Percentiles rank a stretch among this genome's conserved stretches.
Conservation (phyloP, 345 rosid genomes). For the Trapa bicornis region DNA sequence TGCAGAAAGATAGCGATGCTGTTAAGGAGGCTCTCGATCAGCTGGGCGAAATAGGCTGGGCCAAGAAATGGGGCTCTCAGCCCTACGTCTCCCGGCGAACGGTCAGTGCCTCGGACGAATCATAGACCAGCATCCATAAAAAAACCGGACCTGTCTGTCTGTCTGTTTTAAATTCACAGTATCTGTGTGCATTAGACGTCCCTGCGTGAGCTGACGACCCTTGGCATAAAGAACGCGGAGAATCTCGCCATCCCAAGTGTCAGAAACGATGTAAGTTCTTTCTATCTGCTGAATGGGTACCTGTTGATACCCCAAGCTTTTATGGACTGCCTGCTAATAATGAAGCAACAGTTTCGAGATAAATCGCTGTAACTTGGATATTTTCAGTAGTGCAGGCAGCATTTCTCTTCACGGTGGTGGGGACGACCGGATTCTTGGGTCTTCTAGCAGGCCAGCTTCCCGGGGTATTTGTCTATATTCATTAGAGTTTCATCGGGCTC, state of each 20-base stretch:
- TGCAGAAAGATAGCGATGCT: constrained; percentile 73
- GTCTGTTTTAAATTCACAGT: neutral
- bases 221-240: constrained; percentile 82
- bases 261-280: constrained; percentile 66
- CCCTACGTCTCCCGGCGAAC: constrained; percentile 89
- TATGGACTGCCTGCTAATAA: neutral
- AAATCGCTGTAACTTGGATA: constrained; percentile 15
- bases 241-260: constrained; percentile 90
- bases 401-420: constrained; percentile 84
- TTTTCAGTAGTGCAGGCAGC: constrained; percentile 72
- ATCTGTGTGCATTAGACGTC: constrained; percentile 44
- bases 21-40: constrained; percentile 72
- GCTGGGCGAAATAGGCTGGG: constrained; percentile 69
- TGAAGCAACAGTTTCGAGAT: neutral
- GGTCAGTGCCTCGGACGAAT: constrained; percentile 32
- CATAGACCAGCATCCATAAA: neutral
- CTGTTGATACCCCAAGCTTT: neutral
- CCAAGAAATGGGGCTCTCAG: constrained; percentile 90
- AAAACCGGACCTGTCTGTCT: neutral
- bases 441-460: constrained; percentile 91
- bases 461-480: constrained; percentile 35
- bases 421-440: constrained; percentile 65
- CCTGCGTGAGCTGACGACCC: constrained; percentile 61
- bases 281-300: neutral
- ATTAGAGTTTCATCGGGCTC: neutral